Evolutionary conservation across 352 stramenopile genomes (phyloP).

Genomic region (Phytopythium chamaehyphon): DNA sequence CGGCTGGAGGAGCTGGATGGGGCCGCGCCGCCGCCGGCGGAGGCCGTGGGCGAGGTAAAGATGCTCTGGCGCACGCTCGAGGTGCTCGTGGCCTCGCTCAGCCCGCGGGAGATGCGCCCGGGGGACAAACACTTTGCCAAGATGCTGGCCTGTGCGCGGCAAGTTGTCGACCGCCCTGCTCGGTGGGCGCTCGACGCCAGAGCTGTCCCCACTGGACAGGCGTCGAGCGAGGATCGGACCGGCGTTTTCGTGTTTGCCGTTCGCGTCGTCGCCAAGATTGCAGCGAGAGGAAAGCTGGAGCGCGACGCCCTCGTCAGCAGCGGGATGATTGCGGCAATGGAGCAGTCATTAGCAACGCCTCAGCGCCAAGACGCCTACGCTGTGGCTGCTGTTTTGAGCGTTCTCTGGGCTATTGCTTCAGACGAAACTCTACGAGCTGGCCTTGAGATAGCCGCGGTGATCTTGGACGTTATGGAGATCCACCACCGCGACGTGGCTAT

Average conservation of each 20-base stretch:
- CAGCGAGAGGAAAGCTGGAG: constrained; percentile 39
- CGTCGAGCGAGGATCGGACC: constrained; percentile 11
- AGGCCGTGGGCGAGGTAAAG: constrained; percentile 32
- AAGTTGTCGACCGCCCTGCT: constrained; percentile 22
- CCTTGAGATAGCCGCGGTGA: constrained; percentile 17
- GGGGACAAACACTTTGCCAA: constrained; percentile 37
- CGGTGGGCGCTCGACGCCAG: constrained; percentile 15
- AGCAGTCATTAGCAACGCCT: constrained; percentile 15
- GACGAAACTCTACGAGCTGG: constrained; percentile 27
- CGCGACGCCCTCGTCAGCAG: constrained; percentile 37
- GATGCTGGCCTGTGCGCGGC: constrained; percentile 30
- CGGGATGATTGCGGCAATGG: constrained; percentile 30
- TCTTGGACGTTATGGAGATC: constrained; percentile 18
- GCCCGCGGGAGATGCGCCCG: constrained; percentile 24
- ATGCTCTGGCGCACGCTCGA: constrained; percentile 55
- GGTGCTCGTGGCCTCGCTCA: constrained; percentile 32
- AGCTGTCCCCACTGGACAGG: neutral
- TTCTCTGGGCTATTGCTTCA: constrained; percentile 41
- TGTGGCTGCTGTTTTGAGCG: constrained; percentile 33
- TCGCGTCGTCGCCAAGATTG: constrained; percentile 41
- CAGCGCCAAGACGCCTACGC: constrained; percentile 6
- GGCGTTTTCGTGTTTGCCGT: constrained; percentile 36
- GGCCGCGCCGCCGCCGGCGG: constrained; percentile 1
- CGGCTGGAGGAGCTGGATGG: constrained; percentile 31
- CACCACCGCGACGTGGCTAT: constrained; percentile 24